Evolutionary conservation across 768 basidiomycete genomes (phyloP), one percentile per base, ranked within the genome.

Genomic region (Amanita pallidorosea): DNA sequence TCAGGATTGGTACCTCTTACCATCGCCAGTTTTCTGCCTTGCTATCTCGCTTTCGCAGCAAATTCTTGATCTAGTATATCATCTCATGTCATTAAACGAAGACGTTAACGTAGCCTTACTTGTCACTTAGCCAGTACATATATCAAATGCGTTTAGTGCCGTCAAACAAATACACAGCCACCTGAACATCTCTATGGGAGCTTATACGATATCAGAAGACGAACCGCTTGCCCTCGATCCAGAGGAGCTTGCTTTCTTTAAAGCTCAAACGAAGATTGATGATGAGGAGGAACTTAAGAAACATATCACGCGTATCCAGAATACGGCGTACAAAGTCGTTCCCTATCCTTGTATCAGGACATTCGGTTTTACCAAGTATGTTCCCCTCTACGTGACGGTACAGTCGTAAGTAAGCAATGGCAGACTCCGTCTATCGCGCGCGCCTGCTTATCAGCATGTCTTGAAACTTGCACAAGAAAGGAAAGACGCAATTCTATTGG

Each of bases 261-360:
- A 69, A 51, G 22, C 49, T 3, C 54, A 63, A 41, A 73, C 70
- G 0, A 65, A 66, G n/a, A 71, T 72, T 23, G 29, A 59, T 7
- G 65, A 71, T 48, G 64, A 70, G 1, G 57, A 62, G 4, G 63
- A 64, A 27, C 55, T 74, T 38, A 72, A 67, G 56, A 51, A 65
- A 6, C 73, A 74, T 56, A 66, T 74, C 15, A 29, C 70, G 4
- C 49, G 47, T 0, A 64, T 71, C 9, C 71, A 72, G 51, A 54
- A 53, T 43, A 67, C 66, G 42, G 73, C 74, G 2, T 67, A 37
- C n/a, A n/a, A 38, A 29, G 36, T 40, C 47, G 61, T 58, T 52
- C 56, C 58, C n/a, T 72, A 73, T 53, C 61, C 64, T 33, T 72
- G 69, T 53, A 72, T 72, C 33, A 62, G 61, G 18, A 6, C n/a